Conservation (phyloP, 2,329 filamentous ascomycete species). For the Alternaria arbusti region DNA sequence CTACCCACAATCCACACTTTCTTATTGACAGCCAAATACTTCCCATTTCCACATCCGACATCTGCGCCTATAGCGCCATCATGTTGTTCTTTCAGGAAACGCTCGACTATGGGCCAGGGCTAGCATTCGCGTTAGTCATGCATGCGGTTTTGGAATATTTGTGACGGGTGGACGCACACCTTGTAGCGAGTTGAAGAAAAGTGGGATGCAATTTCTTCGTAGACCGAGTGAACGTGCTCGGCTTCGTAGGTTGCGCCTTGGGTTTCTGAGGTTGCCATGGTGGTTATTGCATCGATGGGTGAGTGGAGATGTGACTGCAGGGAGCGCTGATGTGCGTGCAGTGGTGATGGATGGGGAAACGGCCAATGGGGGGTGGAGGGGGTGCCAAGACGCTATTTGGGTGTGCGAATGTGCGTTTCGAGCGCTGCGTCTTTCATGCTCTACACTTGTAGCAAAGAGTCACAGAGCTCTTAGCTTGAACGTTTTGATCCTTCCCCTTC, state of each 20-base stretch:
- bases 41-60: slow-evolving; percentile 95
- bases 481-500: too few relatives aligned
- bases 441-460: too few relatives aligned
- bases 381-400: slow-evolving; percentile 10
- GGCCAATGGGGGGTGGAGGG: slow-evolving; percentile 12
- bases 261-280: slow-evolving; percentile 27
- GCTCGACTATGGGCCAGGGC: slow-evolving; percentile 91
- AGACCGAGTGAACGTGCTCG: slow-evolving; percentile 87
- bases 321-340: not conserved
- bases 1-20: slow-evolving; percentile 75
- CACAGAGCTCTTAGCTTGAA: too few relatives aligned
- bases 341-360: not conserved
- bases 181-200: slow-evolving; percentile 81
- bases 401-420: not conserved
- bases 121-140: slow-evolving; percentile 42
- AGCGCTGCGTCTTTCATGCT: not conserved
- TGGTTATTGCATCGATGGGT: not conserved
- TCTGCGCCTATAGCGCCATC: slow-evolving; percentile 84
- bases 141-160: not conserved
- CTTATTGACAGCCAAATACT: slow-evolving; percentile 84
- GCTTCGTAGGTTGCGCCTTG: slow-evolving; percentile 73
- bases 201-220: slow-evolving; percentile 84
- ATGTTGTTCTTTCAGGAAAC: slow-evolving; percentile 71
- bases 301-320: not conserved
- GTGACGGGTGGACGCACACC: slow-evolving; percentile 51